Base-by-base conservation (phyloP, 306 rosid species). In the Dryas alaskensis region DNA sequence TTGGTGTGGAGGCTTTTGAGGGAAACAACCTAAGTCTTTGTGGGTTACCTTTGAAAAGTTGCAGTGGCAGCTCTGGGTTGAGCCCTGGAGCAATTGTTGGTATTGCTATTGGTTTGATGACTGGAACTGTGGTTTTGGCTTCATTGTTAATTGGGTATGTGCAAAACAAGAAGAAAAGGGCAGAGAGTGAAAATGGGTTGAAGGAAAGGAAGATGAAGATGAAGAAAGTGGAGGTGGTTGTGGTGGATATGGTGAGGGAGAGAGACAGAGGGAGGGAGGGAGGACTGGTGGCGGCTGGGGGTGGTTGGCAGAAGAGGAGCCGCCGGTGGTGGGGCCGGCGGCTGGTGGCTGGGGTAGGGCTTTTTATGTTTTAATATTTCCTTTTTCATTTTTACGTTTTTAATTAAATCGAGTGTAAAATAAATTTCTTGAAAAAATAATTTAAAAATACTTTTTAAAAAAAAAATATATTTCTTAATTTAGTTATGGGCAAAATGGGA, bases 1-100 rank as follows among this genome's bases (percentile, higher is more conserved):
- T 87, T 70, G 98, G 96, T 6, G 71, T 63, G 42, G 97, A 92
- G 81, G 89, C 55, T 65, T 95, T 95, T 73, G 96, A 95, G 76
- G 92, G 93, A 44, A 95, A 94, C 81, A 86, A 51, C 69, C 96
- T 93, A 44, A 79, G 69, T 69, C 86, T 95, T 68, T 95, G 98
- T 84, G 99, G 99, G 13, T 76, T 79, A 52, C 99, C 99, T 65
- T 85, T 95, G 89, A 73, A 42, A 78, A 88, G 89, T 42, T 95
- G 99, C 72, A 63, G 73, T 48, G 81, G 77, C 43, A 79, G 67
- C 66, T 78, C 97, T 58, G 69, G 91, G 48, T 73, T 92, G 83
- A 92, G 97, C 69, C 86, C 98, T 9, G 99, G 99, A 44, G 96
- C 99, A 6, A 89, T 95, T 80, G 99, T 98, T 9, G 98, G 97